Base-by-base conservation (phyloP, 2,329 filamentous ascomycete genomes). In the Aspergillus fischeri region DNA sequence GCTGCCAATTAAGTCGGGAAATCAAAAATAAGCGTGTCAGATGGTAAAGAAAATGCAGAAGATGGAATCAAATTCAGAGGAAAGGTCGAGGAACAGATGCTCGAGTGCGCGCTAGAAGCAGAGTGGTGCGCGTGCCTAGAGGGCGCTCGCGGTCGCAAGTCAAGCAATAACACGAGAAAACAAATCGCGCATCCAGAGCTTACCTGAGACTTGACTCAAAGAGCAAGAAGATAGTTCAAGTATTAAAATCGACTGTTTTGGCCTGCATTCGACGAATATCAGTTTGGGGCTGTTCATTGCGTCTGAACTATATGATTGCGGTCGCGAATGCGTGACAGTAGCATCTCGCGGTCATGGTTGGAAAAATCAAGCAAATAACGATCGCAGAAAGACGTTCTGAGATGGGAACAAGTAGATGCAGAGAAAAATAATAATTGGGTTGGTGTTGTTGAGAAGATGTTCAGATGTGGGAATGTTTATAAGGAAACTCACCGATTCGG, bases 401-500 rank as follows among this genome's bases (percentile, higher is more conserved):
- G 56, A 55, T 28, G 53, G 52, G 53, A 60, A 58, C 44, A 56
- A 59, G 59, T 48, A 50, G 54, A 54, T 51, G 50, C 51, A 56
- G 49, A 53, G 61, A 59, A 63, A 63, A 59, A 65, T 64, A 64
- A 58, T 41, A 57, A 58, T 59, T 54, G 61, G 58, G 63, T 61
- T 67, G 64, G 67, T 70, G 65, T 65, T 67, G 67, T 65, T 63
- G 57, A 62, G 54, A 52, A 56, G 61, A 61, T 60, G 57, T 56
- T 59, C 51, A 59, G 60, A 60, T 60, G 57, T 56, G 54, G 49
- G 59, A 63, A 59, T 67, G 63, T 69, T 67, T 65, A 70, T 67
- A 65, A 63, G 70, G 67, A 65, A 67, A 67, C 69, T 70, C 65
- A 74, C 71, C 68, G 65, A 67, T 63, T 63, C 65, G 68, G 67